These are phyloP conservation scores for Alternaria solani DNA, from an alignment of 2,329 filamentous ascomycete species.

Conservation along the genomic window DNA sequence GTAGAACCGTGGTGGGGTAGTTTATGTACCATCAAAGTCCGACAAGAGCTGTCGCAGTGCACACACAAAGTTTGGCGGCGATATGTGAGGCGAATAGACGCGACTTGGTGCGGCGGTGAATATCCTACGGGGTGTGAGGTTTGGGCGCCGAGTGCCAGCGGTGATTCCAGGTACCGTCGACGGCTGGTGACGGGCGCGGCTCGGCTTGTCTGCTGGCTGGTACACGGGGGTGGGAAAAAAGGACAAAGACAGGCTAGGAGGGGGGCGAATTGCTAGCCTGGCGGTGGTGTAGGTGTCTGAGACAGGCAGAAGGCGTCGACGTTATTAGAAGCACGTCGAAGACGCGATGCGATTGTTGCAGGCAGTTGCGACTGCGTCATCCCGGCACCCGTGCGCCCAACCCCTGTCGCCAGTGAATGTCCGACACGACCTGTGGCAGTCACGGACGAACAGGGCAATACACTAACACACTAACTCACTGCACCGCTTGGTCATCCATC, in stretches of 20 bases:
- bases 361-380: constrained; percentile 36
- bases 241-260: not conserved
- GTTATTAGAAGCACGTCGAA: constrained; percentile 34
- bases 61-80: not conserved
- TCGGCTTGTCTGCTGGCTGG: constrained; percentile 4
- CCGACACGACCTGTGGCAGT: constrained; percentile 33
- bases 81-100: not conserved
- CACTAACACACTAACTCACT: constrained; percentile 8
- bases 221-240: not conserved
- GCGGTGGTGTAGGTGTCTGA: constrained; percentile 1
- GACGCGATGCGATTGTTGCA: constrained; percentile 34
- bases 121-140: constrained; percentile 10
- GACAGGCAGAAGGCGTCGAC: constrained; percentile 23
- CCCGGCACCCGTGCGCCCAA: constrained; percentile 26
- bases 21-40: constrained; percentile 26
- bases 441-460: constrained; percentile 23
- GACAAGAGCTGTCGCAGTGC: constrained; percentile 3
- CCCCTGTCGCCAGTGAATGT: constrained; percentile 37
- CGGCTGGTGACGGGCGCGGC: constrained; percentile 8
- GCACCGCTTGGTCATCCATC: constrained; percentile 7
- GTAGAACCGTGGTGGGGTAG: constrained; percentile 35
- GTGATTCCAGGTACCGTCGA: constrained; percentile 4
- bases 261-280: constrained; percentile 1
- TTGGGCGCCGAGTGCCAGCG: constrained; percentile 2
- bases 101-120: not conserved